Percentiles rank a stretch among this genome's conserved stretches.
Conservation (phyloP, 805 yeast genomes). For the Maudiozyma pseudohumilis region DNA sequence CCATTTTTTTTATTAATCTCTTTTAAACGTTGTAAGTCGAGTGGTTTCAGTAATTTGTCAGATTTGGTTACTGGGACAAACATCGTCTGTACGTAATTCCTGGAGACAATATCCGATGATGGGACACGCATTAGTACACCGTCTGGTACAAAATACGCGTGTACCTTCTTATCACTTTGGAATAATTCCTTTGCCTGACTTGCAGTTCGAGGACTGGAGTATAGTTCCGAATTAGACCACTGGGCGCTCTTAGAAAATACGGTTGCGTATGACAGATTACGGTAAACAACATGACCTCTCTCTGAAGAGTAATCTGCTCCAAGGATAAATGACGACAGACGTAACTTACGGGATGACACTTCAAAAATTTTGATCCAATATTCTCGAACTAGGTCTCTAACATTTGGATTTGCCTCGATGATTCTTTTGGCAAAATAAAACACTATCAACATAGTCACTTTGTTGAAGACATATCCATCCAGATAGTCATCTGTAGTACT, state of each 20-base stretch:
- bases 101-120: constrained; percentile 62
- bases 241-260: constrained; percentile 29
- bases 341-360: constrained; percentile 42
- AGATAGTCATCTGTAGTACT: constrained; percentile 8
- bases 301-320: constrained; percentile 54
- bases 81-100: constrained; percentile 50
- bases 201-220: constrained; percentile 43
- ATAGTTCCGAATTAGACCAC: constrained; percentile 42
- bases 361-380: constrained; percentile 59
- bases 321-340: constrained; percentile 74
- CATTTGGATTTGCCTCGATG: constrained; percentile 19
- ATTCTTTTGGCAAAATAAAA: constrained; percentile 22
- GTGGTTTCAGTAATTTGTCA: constrained; percentile 47
- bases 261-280: constrained; percentile 38
- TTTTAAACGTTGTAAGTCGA: constrained; percentile 21
- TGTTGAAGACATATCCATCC: constrained; percentile 3
- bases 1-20: constrained; percentile 30
- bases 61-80: constrained; percentile 79
- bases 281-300: constrained; percentile 56
- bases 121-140: constrained; percentile 86
- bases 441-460: constrained; percentile 30
- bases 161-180: constrained; percentile 31
- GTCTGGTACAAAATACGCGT: constrained; percentile 63
- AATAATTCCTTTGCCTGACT: constrained; percentile 38
- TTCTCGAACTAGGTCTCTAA: constrained; percentile 32